phyloP scores from a whole-genome alignment of 2,329 filamentous ascomycete genomes.

The Diaporthe helianthi region DNA sequence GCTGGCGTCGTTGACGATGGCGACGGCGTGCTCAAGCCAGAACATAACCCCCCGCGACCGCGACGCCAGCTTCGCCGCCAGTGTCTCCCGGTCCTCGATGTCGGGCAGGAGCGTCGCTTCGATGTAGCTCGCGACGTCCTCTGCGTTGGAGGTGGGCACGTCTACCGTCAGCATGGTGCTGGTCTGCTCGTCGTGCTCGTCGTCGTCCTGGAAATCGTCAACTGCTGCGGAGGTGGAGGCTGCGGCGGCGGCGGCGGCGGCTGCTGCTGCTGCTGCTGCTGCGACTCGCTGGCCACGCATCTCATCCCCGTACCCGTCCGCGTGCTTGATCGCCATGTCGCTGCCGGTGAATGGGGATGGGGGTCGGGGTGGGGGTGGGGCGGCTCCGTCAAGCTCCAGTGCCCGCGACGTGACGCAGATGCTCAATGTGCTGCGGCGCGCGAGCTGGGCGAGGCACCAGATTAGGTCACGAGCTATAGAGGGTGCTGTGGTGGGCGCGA shows the following conservation, averaged over 20 bases:
- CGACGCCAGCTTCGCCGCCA: conserved; percentile 40
- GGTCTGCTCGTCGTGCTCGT: too few relatives aligned
- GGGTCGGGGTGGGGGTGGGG: too few relatives aligned
- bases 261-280: neutral
- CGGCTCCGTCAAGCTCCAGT: neutral
- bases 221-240: too few relatives aligned
- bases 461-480: conserved; percentile 41
- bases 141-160: conserved; percentile 43
- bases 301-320: conserved; percentile 33
- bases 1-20: conserved; percentile 47
- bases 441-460: conserved; percentile 40
- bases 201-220: neutral
- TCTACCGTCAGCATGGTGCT: conserved; percentile 39
- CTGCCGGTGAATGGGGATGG: too few relatives aligned
- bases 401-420: conserved; percentile 42
- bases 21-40: conserved; percentile 47
- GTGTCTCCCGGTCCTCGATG: conserved; percentile 42
- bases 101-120: conserved; percentile 43
- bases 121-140: conserved; percentile 44
- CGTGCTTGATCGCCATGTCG: conserved; percentile 29
- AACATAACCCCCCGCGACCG: conserved; percentile 44
- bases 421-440: conserved; percentile 44
- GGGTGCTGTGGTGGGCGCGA: conserved; percentile 39
- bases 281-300: neutral
- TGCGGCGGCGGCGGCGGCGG: neutral